Evolutionary conservation across 805 yeast species (phyloP), one percentile per base, ranked within the genome.

Genomic region (Aciculoconidium aculeatum): DNA sequence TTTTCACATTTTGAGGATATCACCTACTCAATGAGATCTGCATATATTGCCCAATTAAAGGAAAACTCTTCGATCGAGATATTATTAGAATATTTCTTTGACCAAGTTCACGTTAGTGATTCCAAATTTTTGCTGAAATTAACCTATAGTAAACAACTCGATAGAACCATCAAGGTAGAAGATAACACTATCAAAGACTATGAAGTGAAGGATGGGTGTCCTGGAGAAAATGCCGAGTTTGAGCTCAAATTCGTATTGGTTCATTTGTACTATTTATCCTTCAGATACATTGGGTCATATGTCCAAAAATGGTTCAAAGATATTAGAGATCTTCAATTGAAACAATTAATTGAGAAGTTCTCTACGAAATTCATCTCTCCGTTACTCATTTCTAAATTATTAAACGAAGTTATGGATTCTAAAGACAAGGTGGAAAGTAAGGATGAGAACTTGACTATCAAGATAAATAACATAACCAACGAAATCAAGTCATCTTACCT

Each of bases 401-500:
- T 87, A 13, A 55, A 59, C 5, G 64, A 64, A 6, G 77, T 78
- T 3, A 64, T 67, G 11, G 36, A 45, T 6, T 64, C 70, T 11
- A 60, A 70, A 39, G 46, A 51, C 15, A 46, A 45, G 28, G 39
- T 58, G 14, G 46, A 47, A 17, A 41, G 35, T 11, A 45, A 32
- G 13, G 74, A 66, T 31, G 67, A 64, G 10, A 68, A 67, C 17
- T 64, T 75, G 53, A 67, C 70, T 2, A 70, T 86, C 28, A 80
- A 74, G 49, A 65, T 85, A 17, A 80, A 78, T 47, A 65, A 61
- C 30, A 61, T 67, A 4, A 61, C 75, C 2, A 72, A 75, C 39
- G 95, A 86, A 49, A 74, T 88, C 35, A 78, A 70, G 38, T 79
- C 86, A 1, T 60, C 69, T 1, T 87, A 83, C 51, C 62, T 75